These are phyloP conservation scores for Candida fluviatilis DNA, from an alignment of 805 yeast genomes.

Conservation along the genomic window DNA sequence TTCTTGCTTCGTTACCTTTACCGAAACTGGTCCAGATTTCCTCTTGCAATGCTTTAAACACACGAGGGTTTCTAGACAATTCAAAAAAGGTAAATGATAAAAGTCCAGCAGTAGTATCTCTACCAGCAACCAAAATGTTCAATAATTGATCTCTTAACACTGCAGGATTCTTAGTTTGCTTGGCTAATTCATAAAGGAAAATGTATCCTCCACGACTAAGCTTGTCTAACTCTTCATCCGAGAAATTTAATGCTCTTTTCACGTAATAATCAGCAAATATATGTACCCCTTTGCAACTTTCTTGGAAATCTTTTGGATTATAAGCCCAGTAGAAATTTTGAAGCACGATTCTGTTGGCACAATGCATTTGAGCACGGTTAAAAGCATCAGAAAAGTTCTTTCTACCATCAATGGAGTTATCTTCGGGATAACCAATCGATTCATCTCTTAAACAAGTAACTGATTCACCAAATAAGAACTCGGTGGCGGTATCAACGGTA, in stretches of 20 bases:
- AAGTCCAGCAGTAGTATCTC: slow-evolving; percentile 53
- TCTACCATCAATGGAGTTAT: slow-evolving; percentile 20
- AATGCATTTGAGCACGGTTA: slow-evolving; percentile 28
- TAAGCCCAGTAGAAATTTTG: slow-evolving; percentile 25
- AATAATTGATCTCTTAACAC: slow-evolving; percentile 48
- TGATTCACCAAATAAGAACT: slow-evolving; percentile 36
- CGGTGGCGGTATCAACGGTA: slow-evolving; percentile 36
- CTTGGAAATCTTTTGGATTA: slow-evolving; percentile 19
- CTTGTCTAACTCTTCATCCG: slow-evolving; percentile 26
- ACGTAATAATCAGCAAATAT: slow-evolving; percentile 38
- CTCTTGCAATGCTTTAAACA: slow-evolving; percentile 34
- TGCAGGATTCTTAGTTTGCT: slow-evolving; percentile 44
- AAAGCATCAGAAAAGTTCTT: slow-evolving; percentile 32
- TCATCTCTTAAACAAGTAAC: slow-evolving; percentile 22
- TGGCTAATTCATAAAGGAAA: slow-evolving; percentile 45
- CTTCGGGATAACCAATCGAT: slow-evolving; percentile 16
- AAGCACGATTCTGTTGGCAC: slow-evolving; percentile 31
- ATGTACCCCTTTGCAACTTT: slow-evolving; percentile 22
- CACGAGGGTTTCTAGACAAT: slow-evolving; percentile 39
- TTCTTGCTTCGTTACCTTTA: slow-evolving; percentile 24
- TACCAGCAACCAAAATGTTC: slow-evolving; percentile 49
- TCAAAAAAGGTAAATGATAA: slow-evolving; percentile 44
- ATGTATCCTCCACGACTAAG: slow-evolving; percentile 36
- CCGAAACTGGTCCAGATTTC: slow-evolving; percentile 32
- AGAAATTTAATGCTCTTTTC: slow-evolving; percentile 28